phyloP scores from a whole-genome alignment of 2,329 filamentous ascomycete species.

The Fusarium burgessii region DNA sequence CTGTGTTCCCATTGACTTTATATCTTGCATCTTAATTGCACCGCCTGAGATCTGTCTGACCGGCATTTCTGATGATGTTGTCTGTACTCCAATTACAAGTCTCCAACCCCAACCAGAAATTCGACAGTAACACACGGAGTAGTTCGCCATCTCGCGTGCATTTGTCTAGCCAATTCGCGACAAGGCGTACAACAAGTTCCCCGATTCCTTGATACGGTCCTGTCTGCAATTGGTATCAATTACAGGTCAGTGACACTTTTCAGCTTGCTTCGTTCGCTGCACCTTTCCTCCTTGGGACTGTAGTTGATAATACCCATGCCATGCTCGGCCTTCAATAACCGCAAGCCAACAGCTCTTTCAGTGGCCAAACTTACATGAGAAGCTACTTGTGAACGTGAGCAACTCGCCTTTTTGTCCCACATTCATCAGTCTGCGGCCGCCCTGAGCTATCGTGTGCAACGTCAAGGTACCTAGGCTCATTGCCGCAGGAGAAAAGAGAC shows the following conservation, averaged over 20 bases:
- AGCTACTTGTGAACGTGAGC: conserved; percentile 21
- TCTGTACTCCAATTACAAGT: conserved; percentile 6
- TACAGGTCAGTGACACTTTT: conserved; percentile 27
- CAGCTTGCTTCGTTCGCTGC: conserved; percentile 42
- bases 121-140: conserved; percentile 12
- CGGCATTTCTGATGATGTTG: conserved; percentile 22
- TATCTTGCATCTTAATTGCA: conserved; percentile 46
- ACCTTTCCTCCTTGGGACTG: conserved; percentile 41
- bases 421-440: conserved; percentile 25
- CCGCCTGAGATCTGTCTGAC: conserved; percentile 44
- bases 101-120: conserved; percentile 1
- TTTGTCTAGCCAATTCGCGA: conserved; percentile 19
- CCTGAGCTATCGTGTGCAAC: conserved; percentile 29
- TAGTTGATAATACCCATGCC: conserved; percentile 25
- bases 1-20: conserved; percentile 40
- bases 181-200: conserved; percentile 15
- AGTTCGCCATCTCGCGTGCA: conserved; percentile 30
- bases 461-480: conserved; percentile 1
- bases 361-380: conserved; percentile 9
- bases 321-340: conserved; percentile 31
- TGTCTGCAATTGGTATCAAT: not conserved
- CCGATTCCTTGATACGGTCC: conserved; percentile 14
- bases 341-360: conserved; percentile 24
- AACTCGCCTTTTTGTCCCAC: conserved; percentile 35
- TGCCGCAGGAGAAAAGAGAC: conserved; percentile 3